Conservation (phyloP, 2,329 filamentous ascomycete genomes). For the Hypoxylon sp. region DNA sequence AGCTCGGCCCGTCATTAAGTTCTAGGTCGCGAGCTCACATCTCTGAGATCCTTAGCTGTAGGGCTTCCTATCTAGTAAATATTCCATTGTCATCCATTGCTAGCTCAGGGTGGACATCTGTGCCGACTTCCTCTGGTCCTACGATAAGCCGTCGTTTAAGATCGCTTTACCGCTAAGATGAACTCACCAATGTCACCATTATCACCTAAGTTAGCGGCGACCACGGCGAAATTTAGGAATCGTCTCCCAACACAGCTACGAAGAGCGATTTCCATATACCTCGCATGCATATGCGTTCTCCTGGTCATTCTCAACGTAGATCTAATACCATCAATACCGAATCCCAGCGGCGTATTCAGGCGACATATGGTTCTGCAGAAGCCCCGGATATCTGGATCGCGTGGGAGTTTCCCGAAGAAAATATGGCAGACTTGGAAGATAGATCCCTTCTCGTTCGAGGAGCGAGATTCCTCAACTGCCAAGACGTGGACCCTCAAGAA, state of each 20-base stretch:
- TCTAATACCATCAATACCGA: slow-evolving; percentile 31
- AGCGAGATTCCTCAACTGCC: slow-evolving; percentile 72
- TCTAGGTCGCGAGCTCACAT: slow-evolving; percentile 3
- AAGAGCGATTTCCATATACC: slow-evolving; percentile 63
- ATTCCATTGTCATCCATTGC: slow-evolving; percentile 6
- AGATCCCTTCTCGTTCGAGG: slow-evolving; percentile 75
- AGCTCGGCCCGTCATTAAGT: slow-evolving; percentile 1
- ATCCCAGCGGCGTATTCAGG: slow-evolving; percentile 21
- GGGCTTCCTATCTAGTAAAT: background rate
- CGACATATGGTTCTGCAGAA: slow-evolving; percentile 24
- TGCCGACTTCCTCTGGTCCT: background rate
- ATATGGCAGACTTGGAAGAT: slow-evolving; percentile 86
- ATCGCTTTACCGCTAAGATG: slow-evolving; percentile 32
- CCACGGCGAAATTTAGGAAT: slow-evolving; percentile 55
- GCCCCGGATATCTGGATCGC: slow-evolving; percentile 40
- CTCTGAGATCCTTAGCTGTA: background rate
- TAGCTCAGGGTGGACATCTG: background rate
- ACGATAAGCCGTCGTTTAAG: background rate
- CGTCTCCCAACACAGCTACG: slow-evolving; percentile 64
- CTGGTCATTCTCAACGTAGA: slow-evolving; percentile 64
- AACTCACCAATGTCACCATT: slow-evolving; percentile 57
- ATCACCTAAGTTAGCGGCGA: slow-evolving; percentile 50
- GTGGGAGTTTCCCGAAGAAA: slow-evolving; percentile 70
- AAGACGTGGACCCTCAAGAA: slow-evolving; percentile 77
- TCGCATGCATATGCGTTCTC: slow-evolving; percentile 61